Percentiles rank a stretch among this genome's conserved stretches.
Conservation (phyloP, 768 basidiomycete genomes). For the Tylopilus subfusipes region DNA sequence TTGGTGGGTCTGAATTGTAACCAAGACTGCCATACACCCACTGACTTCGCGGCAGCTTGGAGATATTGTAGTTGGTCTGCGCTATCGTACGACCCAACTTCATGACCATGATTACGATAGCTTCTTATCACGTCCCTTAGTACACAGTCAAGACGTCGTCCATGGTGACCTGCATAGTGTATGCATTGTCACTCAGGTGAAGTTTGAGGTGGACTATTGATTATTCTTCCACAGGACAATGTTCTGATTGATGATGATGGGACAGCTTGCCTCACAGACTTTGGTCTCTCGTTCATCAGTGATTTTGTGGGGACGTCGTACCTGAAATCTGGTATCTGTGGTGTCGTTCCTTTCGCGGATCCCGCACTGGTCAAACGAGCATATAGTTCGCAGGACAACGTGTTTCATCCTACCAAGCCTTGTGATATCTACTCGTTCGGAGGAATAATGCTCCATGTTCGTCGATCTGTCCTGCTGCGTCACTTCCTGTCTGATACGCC, state of each 20-base stretch:
- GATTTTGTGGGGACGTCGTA: too few relatives aligned
- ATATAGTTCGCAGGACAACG: neutral
- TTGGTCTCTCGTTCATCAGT: too few relatives aligned
- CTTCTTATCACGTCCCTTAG: constrained; percentile 5
- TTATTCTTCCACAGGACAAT: too few relatives aligned
- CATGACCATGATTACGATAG: neutral
- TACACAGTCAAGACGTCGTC: constrained; percentile 22
- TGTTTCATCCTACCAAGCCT: constrained; percentile 14
- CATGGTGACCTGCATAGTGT: constrained; percentile 38
- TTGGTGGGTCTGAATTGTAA: too few relatives aligned
- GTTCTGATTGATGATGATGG: too few relatives aligned
- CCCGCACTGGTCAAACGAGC: too few relatives aligned
- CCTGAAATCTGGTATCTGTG: too few relatives aligned
- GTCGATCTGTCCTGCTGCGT: neutral
- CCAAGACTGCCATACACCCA: too few relatives aligned
- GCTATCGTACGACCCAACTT: constrained; percentile 17
- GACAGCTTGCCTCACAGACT: too few relatives aligned
- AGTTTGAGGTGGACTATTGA: too few relatives aligned
- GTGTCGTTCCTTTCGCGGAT: too few relatives aligned
- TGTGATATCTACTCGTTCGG: constrained; percentile 31
- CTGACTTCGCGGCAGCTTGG: constrained; percentile 8
- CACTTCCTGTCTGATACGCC: constrained; percentile 6
- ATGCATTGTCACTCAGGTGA: constrained; percentile 6
- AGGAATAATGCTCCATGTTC: constrained; percentile 35
- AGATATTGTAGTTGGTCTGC: constrained; percentile 22